These are phyloP conservation scores for Geranomyces variabilis DNA, from an alignment of 192 early-diverging fungal genomes.

Conservation along the genomic window DNA sequence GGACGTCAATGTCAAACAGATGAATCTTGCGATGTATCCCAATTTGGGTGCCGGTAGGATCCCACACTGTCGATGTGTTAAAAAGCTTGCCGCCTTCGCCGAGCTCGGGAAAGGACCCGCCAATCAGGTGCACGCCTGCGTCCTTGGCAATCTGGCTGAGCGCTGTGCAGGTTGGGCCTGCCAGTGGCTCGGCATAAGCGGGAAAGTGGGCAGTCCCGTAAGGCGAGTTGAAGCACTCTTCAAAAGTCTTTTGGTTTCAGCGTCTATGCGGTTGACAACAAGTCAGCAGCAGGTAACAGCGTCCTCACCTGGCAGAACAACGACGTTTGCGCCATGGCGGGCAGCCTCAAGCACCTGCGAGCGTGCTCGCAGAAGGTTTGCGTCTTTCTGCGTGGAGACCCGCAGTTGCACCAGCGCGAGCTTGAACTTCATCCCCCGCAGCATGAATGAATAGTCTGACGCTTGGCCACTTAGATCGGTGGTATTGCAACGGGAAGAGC, in stretches of 20 bases:
- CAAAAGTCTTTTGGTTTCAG: constrained; percentile 26
- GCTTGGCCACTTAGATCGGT: no score
- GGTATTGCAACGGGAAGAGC: no score
- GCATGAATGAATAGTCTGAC: no score
- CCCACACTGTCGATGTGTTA: constrained; percentile 84
- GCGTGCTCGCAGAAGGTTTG: constrained; percentile 79
- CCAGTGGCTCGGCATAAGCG: constrained; percentile 85
- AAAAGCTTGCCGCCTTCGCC: constrained; percentile 52
- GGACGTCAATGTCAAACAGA: constrained; percentile 96
- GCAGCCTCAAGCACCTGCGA: constrained; percentile 83
- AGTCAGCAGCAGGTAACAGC: background rate
- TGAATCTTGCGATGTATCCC: constrained; percentile 55
- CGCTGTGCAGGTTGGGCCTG: constrained; percentile 71
- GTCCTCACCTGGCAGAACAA: constrained; percentile 80
- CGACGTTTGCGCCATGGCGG: constrained; percentile 78
- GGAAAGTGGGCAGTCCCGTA: constrained; percentile 92
- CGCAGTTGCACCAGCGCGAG: constrained; percentile 71
- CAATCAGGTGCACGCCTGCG: constrained; percentile 77
- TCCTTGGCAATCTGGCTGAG: constrained; percentile 87
- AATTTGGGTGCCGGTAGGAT: constrained; percentile 49
- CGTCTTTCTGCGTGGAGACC: constrained; percentile 73
- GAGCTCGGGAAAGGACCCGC: constrained; percentile 87
- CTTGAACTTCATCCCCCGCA: constrained; percentile 28
- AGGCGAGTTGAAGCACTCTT: constrained; percentile 99
- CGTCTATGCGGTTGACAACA: background rate